Evolutionary conservation across 805 yeast species (phyloP).

Genomic region (Cyberlindnera euphorbiiphila): DNA sequence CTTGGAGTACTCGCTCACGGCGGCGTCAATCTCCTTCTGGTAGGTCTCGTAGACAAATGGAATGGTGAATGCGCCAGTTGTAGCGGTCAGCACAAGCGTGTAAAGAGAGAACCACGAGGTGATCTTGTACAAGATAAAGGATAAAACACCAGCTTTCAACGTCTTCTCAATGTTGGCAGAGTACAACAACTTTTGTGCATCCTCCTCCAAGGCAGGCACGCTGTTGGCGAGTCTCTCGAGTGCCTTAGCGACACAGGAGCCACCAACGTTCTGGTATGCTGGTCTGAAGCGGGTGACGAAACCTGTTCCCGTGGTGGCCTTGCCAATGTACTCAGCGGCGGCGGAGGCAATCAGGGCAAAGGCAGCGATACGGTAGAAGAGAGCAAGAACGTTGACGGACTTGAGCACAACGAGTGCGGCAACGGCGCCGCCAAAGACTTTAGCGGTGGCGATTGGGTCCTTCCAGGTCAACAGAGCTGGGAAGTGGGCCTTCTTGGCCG

Average conservation of each 20-base stretch:
- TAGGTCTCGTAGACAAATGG: constrained; percentile 73
- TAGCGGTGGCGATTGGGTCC: constrained; percentile 72
- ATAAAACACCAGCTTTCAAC: constrained; percentile 62
- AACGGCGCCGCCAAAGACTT: constrained; percentile 64
- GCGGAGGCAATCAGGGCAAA: constrained; percentile 61
- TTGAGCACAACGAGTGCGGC: constrained; percentile 53
- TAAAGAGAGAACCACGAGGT: constrained; percentile 75
- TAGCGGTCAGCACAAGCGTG: constrained; percentile 54
- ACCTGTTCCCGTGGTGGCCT: constrained; percentile 70
- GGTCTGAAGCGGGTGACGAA: constrained; percentile 76
- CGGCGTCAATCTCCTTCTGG: constrained; percentile 73
- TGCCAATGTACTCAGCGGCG: constrained; percentile 72
- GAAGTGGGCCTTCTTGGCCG: constrained; percentile 15
- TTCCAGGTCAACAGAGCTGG: constrained; percentile 62
- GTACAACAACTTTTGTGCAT: constrained; percentile 53
- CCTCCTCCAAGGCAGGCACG: constrained; percentile 48
- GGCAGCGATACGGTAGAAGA: constrained; percentile 57
- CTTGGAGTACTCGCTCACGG: constrained; percentile 43
- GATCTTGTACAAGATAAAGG: constrained; percentile 64
- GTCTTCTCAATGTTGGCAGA: constrained; percentile 72
- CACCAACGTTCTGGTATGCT: constrained; percentile 40
- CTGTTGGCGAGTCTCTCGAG: constrained; percentile 42
- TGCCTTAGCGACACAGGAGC: constrained; percentile 34
- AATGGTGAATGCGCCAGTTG: constrained; percentile 61
- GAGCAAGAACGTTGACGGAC: constrained; percentile 56